phyloP scores from a whole-genome alignment of 2,329 filamentous ascomycete genomes.

The Sphaerulina populicola region DNA sequence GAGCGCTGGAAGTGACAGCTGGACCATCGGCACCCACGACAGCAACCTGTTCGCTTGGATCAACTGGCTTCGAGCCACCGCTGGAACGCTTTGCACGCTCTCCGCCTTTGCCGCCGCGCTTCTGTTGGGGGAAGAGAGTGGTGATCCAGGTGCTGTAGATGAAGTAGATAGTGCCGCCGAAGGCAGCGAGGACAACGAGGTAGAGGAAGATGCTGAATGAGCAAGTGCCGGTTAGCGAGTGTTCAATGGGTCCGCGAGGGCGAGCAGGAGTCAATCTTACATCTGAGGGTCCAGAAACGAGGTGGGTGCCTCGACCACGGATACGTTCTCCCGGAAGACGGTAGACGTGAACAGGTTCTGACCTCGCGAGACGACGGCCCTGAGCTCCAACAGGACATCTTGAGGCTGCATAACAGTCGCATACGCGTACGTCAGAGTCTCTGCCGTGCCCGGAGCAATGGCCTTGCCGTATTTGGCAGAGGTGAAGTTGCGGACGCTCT shows the following conservation, averaged over 20 bases:
- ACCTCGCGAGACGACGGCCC: slow-evolving; percentile 61
- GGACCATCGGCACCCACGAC: slow-evolving; percentile 64
- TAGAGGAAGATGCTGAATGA: slow-evolving; percentile 83
- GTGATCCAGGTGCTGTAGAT: slow-evolving; percentile 98
- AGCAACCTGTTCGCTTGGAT: slow-evolving; percentile 49
- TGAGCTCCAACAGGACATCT: slow-evolving; percentile 70
- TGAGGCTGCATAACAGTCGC: slow-evolving; percentile 86
- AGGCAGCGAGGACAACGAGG: slow-evolving; percentile 71
- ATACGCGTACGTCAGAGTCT: slow-evolving; percentile 74
- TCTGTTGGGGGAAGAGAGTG: slow-evolving; percentile 83
- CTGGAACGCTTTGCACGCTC: slow-evolving; percentile 57
- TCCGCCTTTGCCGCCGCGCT: slow-evolving; percentile 50
- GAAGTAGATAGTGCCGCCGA: slow-evolving; percentile 79
- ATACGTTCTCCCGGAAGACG: slow-evolving; percentile 73
- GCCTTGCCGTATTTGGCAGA: slow-evolving; percentile 62
- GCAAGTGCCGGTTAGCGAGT: neutral
- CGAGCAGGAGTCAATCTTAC: slow-evolving; percentile 47
- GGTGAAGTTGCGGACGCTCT: slow-evolving; percentile 76
- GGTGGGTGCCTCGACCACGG: slow-evolving; percentile 80
- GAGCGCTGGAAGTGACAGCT: slow-evolving; percentile 56
- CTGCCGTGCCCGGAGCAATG: slow-evolving; percentile 66
- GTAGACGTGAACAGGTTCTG: slow-evolving; percentile 68
- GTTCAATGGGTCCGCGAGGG: neutral
- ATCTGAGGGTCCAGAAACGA: slow-evolving; percentile 93
- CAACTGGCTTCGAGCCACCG: slow-evolving; percentile 59